Conservation (phyloP, 2,329 filamentous ascomycete species). For the Penicillium capsulatum region DNA sequence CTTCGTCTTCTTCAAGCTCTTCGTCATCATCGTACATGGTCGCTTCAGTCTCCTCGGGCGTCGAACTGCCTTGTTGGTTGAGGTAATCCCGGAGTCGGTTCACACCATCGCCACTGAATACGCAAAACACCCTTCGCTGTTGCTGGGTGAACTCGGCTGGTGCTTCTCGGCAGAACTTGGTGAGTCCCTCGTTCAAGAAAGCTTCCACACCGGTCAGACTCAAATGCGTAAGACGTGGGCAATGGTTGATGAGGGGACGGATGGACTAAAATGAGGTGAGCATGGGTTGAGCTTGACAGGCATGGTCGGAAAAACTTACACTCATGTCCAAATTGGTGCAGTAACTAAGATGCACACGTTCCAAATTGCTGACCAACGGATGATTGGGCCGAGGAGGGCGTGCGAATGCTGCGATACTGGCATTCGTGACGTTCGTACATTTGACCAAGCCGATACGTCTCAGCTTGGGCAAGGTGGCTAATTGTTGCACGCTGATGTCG, state of each 20-base stretch:
- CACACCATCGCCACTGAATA: slow-evolving; percentile 89
- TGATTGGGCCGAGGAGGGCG: slow-evolving; percentile 54
- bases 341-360: slow-evolving; percentile 94
- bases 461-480: slow-evolving; percentile 84
- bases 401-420: slow-evolving; percentile 79
- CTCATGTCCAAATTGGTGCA: slow-evolving; percentile 78
- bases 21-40: slow-evolving; percentile 46
- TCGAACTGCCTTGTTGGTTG: slow-evolving; percentile 48
- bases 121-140: slow-evolving; percentile 92
- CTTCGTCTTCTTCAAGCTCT: slow-evolving; percentile 43
- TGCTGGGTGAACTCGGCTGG: slow-evolving; percentile 91
- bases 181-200: slow-evolving; percentile 80
- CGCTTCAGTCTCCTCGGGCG: slow-evolving; percentile 34
- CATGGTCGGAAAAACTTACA: slow-evolving; percentile 50
- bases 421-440: slow-evolving; percentile 83
- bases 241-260: slow-evolving; percentile 80
- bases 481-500: slow-evolving; percentile 75
- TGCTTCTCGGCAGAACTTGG: slow-evolving; percentile 78
- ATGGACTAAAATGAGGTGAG: slow-evolving; percentile 63
- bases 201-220: slow-evolving; percentile 90
- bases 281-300: slow-evolving; percentile 1
- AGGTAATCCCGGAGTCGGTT: slow-evolving; percentile 71
- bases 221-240: slow-evolving; percentile 86
- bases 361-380: slow-evolving; percentile 66
- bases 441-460: slow-evolving; percentile 95